Conservation (phyloP, 169 alveolate genomes). For the Theileria equi region DNA sequence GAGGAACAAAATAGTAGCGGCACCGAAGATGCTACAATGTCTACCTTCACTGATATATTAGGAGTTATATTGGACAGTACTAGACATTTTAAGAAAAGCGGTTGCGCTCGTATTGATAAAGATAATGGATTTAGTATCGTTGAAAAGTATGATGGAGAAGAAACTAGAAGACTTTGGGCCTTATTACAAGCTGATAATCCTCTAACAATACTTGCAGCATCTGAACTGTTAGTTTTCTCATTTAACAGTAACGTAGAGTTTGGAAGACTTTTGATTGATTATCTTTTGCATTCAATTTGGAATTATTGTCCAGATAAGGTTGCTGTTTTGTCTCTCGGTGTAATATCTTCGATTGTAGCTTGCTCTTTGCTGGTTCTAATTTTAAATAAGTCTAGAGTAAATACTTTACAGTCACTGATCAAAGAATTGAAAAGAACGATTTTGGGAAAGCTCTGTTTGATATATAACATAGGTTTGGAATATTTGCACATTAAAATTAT, state of each 20-base stretch:
- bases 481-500: not conserved
- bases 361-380: slow-evolving; percentile 22
- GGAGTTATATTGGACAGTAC: too few relatives aligned
- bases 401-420: not conserved
- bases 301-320: slow-evolving; percentile 36
- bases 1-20: not conserved
- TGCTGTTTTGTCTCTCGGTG: slow-evolving; percentile 15
- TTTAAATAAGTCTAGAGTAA: not conserved
- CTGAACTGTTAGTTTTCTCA: slow-evolving; percentile 14
- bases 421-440: slow-evolving; percentile 19
- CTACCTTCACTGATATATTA: too few relatives aligned
- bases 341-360: slow-evolving; percentile 27
- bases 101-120: not conserved
- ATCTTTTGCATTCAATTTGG: slow-evolving; percentile 23
- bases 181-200: not conserved
- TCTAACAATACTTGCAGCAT: slow-evolving; percentile 10
- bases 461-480: slow-evolving; percentile 14
- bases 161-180: not conserved
- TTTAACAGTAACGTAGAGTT: slow-evolving; percentile 23
- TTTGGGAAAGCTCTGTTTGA: slow-evolving; percentile 32
- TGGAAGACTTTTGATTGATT: slow-evolving; percentile 10
- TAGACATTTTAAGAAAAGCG: too few relatives aligned
- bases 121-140: not conserved
- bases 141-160: not conserved
- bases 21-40: not conserved